Base-by-base conservation (phyloP, 2,329 filamentous ascomycete species). In the Capronia americana region DNA sequence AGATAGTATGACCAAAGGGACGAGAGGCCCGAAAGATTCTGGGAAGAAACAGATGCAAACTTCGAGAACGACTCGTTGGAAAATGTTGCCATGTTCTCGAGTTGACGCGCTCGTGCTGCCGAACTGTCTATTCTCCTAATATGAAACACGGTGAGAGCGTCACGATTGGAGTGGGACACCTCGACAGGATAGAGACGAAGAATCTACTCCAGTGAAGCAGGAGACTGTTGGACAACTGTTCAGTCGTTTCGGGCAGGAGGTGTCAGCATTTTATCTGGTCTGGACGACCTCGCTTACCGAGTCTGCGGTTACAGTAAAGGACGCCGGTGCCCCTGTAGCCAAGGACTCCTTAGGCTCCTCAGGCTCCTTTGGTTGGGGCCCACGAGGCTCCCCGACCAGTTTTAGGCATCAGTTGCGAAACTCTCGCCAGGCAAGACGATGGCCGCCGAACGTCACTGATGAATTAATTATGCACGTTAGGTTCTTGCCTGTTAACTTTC, bases 1-100 rank as follows among this genome's bases (percentile, higher is more conserved):
- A 68, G 60, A 56, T 71, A 71, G 26, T 65, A 63, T 14, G 68
- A 68, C 68, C 68, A 70, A 10, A 70, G n/a, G 57, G 58, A 64
- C 20, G 68, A 68, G 28, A 68, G 44, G 14, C 34, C 53, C 3
- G 65, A 64, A 12, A 66, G 30, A 26, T 62, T 64, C 20, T 56
- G 62, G 3, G 63, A 30, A 12, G 68, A 67, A 20, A 61, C 32
- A 8, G 68, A 32, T 14, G 63, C 64, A 3, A 70, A 44, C 11
- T 65, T 65, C 1, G 65, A 65, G 48, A 66, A 46, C 3, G 65
- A 38, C 12, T 64, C 30, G 8, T 64, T 61, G 7, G 65, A 60
- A 8, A 62, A 50, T 44, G 57, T 67, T 17, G 65, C 61, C 68
- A 70, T 70, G 46, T 8, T 59, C 51, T 26, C 17, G 20, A 34